Base-by-base conservation (phyloP, 1,284 basidiomycete species). In the Apiotrichum mycotoxinovorans region DNA sequence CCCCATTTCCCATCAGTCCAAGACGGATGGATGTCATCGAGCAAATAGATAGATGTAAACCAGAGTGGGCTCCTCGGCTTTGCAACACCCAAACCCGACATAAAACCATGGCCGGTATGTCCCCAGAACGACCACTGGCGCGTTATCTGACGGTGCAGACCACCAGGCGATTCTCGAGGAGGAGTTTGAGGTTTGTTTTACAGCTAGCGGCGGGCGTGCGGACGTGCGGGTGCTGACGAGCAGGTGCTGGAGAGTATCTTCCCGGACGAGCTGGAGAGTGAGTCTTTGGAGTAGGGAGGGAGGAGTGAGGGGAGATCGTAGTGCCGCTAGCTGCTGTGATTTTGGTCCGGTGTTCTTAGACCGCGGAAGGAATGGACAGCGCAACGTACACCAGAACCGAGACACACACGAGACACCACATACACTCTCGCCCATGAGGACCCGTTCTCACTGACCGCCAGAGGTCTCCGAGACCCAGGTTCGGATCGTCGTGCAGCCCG, bases 171-270 rank as follows among this genome's bases (percentile, higher is more conserved):
- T 79, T 17, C 69, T 83, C 33, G 77, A 77, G 18, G 92, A 95
- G 78, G 92, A 96, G 78, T 85, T 93, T 66, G 92, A 96, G 84
- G 92, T 93, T 7, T 30, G 30, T 30, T 5, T 12, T 30, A 12
- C 30, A 7, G 30, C 30, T 30, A 5, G 5, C 30, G 12, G 67
- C 56, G 66, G 57, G 34, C 61, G 53, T 51, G 30, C 60, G 52
- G 51, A 50, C 20, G 18, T 22, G 15, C 12, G 30, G 7, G 14
- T 18, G 25, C 48, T 54, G 34, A 54, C 48, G 35, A 25, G 7
- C 71, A 95, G 88, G 92, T 96, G 26, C 84, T 98, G 65, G 92
- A 95, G 80, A 88, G 91, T 23, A 98, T 98, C 75, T 98, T 95
- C 77, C 88, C 93, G 11, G 87, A 91, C 67, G 94, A 98, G 77